phyloP scores from a whole-genome alignment of 768 basidiomycete genomes.

The Floccularia luteovirens region DNA sequence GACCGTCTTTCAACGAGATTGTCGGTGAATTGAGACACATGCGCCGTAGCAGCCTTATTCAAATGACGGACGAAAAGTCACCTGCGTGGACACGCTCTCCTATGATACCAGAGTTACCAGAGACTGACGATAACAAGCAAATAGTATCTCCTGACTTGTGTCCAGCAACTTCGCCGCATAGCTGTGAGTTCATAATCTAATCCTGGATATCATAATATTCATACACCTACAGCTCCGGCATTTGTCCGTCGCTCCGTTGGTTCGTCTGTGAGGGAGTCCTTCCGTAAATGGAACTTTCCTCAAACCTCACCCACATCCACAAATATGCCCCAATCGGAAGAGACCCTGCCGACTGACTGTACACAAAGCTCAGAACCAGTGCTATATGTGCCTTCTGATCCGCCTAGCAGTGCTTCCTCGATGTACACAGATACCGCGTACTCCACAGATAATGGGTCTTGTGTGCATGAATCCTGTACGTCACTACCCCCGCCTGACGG shows the following conservation, averaged over 20 bases:
- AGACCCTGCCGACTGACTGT: conserved; percentile 18
- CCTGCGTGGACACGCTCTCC: conserved; percentile 16
- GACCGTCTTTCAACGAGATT: conserved; percentile 47
- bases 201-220: too few species aligned
- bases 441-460: conserved; percentile 3
- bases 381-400: conserved; percentile 21
- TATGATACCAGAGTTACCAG: neutral
- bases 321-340: conserved; percentile 15
- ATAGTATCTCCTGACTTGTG: conserved; percentile 29
- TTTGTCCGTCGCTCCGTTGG: too few species aligned
- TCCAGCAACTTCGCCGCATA: conserved; percentile 17
- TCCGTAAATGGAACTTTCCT: neutral
- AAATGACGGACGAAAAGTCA: conserved; percentile 13
- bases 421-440: conserved; percentile 18
- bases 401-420: conserved; percentile 21
- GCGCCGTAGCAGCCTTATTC: neutral
- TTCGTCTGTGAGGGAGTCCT: too few species aligned
- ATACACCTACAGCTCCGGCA: too few species aligned
- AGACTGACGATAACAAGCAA: neutral
- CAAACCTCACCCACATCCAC: neutral
- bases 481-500: conserved; percentile 31
- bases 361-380: conserved; percentile 28
- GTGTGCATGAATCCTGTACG: conserved; percentile 19
- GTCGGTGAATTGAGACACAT: conserved; percentile 29
- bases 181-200: too few species aligned